phyloP scores from a whole-genome alignment of 805 yeast species.

The Saturnispora dispora region DNA sequence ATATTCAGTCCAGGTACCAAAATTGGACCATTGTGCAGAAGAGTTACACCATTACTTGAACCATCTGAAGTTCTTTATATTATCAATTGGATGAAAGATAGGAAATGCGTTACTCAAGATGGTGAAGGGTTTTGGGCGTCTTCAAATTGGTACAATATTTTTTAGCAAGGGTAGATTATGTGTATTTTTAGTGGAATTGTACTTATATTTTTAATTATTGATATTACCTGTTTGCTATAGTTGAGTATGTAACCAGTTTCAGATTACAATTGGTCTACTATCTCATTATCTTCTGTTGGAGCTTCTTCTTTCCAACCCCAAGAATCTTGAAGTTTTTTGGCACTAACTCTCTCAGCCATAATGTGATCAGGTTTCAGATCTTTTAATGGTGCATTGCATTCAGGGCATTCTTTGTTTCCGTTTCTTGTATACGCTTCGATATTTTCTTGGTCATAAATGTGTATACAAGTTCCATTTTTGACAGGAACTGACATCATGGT shows the following conservation, averaged over 20 bases:
- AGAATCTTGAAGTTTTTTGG: slow-evolving; percentile 3
- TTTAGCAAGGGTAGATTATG: background rate
- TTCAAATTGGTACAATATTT: slow-evolving; percentile 33
- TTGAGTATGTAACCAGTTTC: background rate
- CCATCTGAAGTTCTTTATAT: slow-evolving; percentile 31
- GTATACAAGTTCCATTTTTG: slow-evolving; percentile 48
- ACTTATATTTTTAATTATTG: background rate
- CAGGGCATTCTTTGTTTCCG: slow-evolving; percentile 43
- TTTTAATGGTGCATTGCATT: slow-evolving; percentile 30
- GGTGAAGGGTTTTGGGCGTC: slow-evolving; percentile 32
- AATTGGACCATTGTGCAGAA: slow-evolving; percentile 16
- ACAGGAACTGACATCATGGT: slow-evolving; percentile 45
- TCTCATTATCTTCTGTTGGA: background rate
- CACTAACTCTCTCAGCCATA: slow-evolving; percentile 12
- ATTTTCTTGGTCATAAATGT: slow-evolving; percentile 48
- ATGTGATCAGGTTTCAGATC: slow-evolving; percentile 11
- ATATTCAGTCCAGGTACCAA: slow-evolving; percentile 49
- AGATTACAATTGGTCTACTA: slow-evolving; percentile 6
- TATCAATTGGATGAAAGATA: slow-evolving; percentile 37
- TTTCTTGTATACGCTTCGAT: slow-evolving; percentile 29
- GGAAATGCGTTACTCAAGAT: slow-evolving; percentile 30
- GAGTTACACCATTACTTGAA: slow-evolving; percentile 27
- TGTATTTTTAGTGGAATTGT: slow-evolving; percentile 3
- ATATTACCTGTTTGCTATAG: background rate
- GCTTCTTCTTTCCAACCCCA: slow-evolving; percentile 8